Evolutionary conservation across 495 filamentous ascomycete species (phyloP).

Genomic region (Aeminium ludgeri): DNA sequence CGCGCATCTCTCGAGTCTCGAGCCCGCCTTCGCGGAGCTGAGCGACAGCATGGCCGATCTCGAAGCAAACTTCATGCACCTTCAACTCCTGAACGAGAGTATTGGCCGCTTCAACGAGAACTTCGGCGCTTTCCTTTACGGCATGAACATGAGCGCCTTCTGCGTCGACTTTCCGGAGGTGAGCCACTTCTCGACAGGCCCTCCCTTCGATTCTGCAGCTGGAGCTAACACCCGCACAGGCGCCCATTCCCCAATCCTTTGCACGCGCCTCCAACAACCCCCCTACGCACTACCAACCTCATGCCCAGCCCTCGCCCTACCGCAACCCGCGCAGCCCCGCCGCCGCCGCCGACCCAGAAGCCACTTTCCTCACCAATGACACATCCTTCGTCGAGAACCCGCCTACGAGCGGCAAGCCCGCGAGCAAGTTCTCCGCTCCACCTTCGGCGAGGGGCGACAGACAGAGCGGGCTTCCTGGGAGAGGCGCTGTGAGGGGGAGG

Average conservation of each 20-base stretch:
- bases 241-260: conserved; percentile 57
- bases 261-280: conserved; percentile 21
- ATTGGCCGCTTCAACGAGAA: conserved; percentile 86
- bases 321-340: not conserved
- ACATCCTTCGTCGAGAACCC: conserved; percentile 89
- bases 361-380: conserved; percentile 91
- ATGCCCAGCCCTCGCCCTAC: conserved; percentile 8
- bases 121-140: conserved; percentile 89
- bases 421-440: conserved; percentile 19
- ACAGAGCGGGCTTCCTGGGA: conserved; percentile 1
- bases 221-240: conserved; percentile 25
- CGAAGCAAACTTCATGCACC: conserved; percentile 91
- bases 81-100: conserved; percentile 95
- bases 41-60: conserved; percentile 89
- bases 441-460: conserved; percentile 6
- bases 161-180: conserved; percentile 97
- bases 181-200: conserved; percentile 1
- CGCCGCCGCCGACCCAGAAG: conserved; percentile 41
- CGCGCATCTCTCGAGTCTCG: conserved; percentile 62
- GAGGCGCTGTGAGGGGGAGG: not conserved
- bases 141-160: conserved; percentile 96
- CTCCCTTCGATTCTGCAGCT: not conserved
- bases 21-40: conserved; percentile 82
- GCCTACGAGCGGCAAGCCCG: conserved; percentile 48
- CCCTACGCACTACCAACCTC: conserved; percentile 3